phyloP scores from a whole-genome alignment of 257 asterid species.

The Przewalskia tangutica region DNA sequence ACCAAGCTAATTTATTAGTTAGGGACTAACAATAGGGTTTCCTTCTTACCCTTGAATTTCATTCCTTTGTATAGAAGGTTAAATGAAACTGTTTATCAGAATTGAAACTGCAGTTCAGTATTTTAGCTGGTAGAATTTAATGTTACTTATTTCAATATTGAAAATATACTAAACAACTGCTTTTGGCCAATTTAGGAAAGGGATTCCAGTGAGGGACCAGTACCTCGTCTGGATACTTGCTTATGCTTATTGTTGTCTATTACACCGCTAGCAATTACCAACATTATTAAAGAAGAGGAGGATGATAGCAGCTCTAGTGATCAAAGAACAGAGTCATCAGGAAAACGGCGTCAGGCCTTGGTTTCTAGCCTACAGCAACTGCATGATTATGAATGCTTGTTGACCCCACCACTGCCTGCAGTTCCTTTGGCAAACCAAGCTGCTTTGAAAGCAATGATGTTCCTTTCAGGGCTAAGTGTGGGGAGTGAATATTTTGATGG shows the following conservation, averaged over 20 bases:
- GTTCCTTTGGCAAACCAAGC: conserved; percentile 93
- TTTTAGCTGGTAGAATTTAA: not conserved
- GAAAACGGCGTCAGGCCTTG: conserved; percentile 62
- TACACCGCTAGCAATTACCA: conserved; percentile 65
- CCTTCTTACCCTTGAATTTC: not conserved
- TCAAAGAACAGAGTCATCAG: conserved; percentile 36
- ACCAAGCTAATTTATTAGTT: not conserved
- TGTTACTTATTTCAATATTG: not conserved
- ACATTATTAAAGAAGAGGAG: conserved; percentile 80
- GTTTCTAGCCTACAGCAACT: conserved; percentile 74
- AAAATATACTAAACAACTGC: not conserved
- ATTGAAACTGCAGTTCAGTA: not conserved
- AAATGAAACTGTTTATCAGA: not conserved
- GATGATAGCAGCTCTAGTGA: conserved; percentile 25
- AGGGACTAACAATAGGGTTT: not conserved
- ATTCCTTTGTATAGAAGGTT: not conserved
- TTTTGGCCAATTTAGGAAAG: conserved; percentile 52
- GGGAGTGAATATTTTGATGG: conserved; percentile 76
- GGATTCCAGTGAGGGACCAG: conserved; percentile 87
- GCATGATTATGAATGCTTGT: conserved; percentile 77
- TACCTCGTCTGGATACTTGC: conserved; percentile 87
- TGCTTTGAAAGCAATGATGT: conserved; percentile 86
- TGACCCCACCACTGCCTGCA: conserved; percentile 70
- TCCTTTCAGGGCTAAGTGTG: conserved; percentile 66
- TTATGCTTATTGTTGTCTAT: conserved; percentile 80